phyloP scores from a whole-genome alignment of 208 protist genomes.

The Trypanosoma cruzi region DNA sequence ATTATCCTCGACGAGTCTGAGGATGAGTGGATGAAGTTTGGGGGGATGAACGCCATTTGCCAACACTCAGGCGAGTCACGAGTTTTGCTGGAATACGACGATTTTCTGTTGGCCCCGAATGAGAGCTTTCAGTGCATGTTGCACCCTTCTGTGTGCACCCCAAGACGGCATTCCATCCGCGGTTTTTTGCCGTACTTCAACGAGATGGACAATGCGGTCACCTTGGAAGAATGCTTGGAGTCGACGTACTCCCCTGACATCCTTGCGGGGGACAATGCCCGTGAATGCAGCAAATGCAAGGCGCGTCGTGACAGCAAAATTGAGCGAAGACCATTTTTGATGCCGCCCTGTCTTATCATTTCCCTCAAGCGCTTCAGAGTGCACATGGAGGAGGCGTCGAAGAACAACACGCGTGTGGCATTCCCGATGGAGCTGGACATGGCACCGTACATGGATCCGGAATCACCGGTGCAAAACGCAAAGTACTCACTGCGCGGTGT shows the following conservation, averaged over 20 bases:
- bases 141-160: not conserved
- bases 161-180: not conserved
- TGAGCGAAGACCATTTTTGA: constrained; percentile 61
- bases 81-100: constrained; percentile 15
- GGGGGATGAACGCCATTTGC: not conserved
- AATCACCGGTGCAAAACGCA: constrained; percentile 34
- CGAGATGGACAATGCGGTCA: constrained; percentile 5
- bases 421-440: constrained; percentile 66
- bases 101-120: not conserved
- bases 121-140: not conserved
- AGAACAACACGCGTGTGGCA: constrained; percentile 69
- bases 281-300: constrained; percentile 78
- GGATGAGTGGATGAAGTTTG: not conserved
- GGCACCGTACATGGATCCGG: constrained; percentile 54
- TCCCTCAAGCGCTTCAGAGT: constrained; percentile 83
- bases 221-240: constrained; percentile 26
- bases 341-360: constrained; percentile 77
- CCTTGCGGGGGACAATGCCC: constrained; percentile 61
- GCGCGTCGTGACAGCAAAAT: constrained; percentile 52
- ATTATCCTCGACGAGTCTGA: not conserved
- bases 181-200: not conserved
- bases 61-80: not conserved
- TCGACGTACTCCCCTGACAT: constrained; percentile 39
- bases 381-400: constrained; percentile 50
- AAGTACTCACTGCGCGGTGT: constrained; percentile 70